Evolutionary conservation across 1,284 basidiomycete species (phyloP).

Genomic region (Rhodotorula sp.): DNA sequence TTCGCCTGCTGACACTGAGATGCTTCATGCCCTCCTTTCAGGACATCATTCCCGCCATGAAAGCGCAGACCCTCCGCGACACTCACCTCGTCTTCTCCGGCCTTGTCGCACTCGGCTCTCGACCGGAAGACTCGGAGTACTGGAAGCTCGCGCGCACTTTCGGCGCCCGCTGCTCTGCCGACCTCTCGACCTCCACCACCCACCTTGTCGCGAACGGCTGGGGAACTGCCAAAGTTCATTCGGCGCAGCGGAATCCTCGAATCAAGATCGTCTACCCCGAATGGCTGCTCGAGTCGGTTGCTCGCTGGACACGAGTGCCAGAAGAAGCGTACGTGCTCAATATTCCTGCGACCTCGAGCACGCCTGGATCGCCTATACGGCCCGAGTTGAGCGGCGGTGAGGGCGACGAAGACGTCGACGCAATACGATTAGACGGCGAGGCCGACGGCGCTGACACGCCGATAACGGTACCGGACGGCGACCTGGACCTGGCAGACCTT

Average conservation of each 20-base stretch:
- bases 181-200: conserved; percentile 68
- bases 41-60: conserved; percentile 78
- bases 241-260: conserved; percentile 62
- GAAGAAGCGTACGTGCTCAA: conserved; percentile 66
- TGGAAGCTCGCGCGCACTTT: conserved; percentile 86
- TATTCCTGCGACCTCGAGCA: conserved; percentile 48
- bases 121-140: conserved; percentile 62
- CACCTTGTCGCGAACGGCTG: conserved; percentile 86
- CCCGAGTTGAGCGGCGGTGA: conserved; percentile 25
- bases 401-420: conserved; percentile 34
- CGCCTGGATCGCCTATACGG: conserved; percentile 16
- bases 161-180: conserved; percentile 74
- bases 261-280: conserved; percentile 79
- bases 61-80: conserved; percentile 69
- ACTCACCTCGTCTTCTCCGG: conserved; percentile 86
- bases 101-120: conserved; percentile 75
- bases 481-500: conserved; percentile 29
- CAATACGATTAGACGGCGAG: background rate
- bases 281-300: conserved; percentile 85
- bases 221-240: conserved; percentile 86
- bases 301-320: conserved; percentile 71
- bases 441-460: background rate
- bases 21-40: background rate
- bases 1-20: too few relatives aligned
- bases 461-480: background rate